Conservation (phyloP, 2,329 filamentous ascomycete genomes). For the Aspergillus aculeatus region DNA sequence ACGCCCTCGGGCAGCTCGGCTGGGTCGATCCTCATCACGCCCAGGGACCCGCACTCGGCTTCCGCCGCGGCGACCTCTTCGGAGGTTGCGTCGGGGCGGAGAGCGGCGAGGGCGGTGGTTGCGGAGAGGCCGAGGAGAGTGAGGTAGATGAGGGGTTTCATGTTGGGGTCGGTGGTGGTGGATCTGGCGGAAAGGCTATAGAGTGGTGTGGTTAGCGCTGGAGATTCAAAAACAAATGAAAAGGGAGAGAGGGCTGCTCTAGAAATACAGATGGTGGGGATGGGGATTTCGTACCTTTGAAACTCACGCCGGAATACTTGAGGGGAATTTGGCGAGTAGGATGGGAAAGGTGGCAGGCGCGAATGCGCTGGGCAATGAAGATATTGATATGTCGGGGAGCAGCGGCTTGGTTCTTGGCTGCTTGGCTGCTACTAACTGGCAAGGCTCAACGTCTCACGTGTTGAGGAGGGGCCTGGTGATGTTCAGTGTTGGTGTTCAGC, state of each 20-base stretch:
- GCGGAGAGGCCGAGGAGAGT: constrained; percentile 21
- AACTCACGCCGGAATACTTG: constrained; percentile 14
- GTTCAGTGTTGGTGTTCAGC: constrained; percentile 7
- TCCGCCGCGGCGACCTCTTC: constrained; percentile 18
- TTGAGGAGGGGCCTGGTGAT: not conserved
- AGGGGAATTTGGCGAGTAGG: constrained; percentile 9
- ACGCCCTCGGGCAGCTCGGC: constrained; percentile 18
- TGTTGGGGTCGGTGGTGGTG: constrained; percentile 11
- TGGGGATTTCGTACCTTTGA: constrained; percentile 12
- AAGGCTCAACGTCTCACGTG: not conserved
- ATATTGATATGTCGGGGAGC: constrained; percentile 10
- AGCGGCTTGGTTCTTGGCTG: constrained; percentile 10
- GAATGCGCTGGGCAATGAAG: constrained; percentile 8
- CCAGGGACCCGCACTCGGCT: constrained; percentile 18
- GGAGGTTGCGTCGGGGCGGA: constrained; percentile 19
- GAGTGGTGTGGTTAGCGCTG: constrained; percentile 13
- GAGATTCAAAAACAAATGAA: constrained; percentile 5
- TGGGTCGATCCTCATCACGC: constrained; percentile 20
- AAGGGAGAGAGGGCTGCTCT: constrained; percentile 8
- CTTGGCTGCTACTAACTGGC: constrained; percentile 8
- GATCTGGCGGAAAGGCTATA: constrained; percentile 2
- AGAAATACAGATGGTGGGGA: constrained; percentile 13
- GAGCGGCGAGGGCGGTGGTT: constrained; percentile 19
- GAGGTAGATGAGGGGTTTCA: constrained; percentile 23
- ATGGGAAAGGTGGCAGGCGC: constrained; percentile 8